Base-by-base conservation (phyloP, 345 rosid species). In the Eucalyptus coolabah region DNA sequence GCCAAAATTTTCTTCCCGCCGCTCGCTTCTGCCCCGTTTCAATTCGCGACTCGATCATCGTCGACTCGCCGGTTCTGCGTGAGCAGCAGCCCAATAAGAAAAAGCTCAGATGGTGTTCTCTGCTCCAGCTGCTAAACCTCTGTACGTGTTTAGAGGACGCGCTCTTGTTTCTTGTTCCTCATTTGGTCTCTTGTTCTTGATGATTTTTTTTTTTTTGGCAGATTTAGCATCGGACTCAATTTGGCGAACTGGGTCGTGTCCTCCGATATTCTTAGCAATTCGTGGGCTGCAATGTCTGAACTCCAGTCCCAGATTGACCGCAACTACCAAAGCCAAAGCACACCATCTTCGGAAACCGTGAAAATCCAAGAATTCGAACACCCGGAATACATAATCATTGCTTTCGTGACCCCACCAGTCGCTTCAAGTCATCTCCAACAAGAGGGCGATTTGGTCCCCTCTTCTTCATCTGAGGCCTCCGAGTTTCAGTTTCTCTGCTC, bases 401-500 rank as follows among this genome's bases (percentile, higher is more conserved):
- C 92, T 87, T 96, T 97, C 65, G 90, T 23, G 6, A 90, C 93
- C 18, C 91, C 94, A 8, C 91, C 93, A 6, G 50, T 26, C 28
- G 34, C 30, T n/a, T 60, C 67, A 15, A n/a, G 45, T 44, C 88
- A 54, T 54, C 92, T 92, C 65, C 88, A 30, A 88, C 88, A 69
- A 24, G 69, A 60, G 19, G 88, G 85, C 42, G 88, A 90, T 69
- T 13, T 92, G 90, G 87, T 93, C 88, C 86, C 93, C 21, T 93
- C 92, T 90, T 89, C 95, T 53, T 93, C 92, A 47, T 44, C 88
- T 23, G 89, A 90, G 87, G 86, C 86, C 69, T 50, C 91, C 5
- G 91, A 88, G 63, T 91, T 94, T 83, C 92, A 89, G 6, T 96
- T 93, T 90, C 90, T 95, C 34, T 89, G 90, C 91, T 92, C 95